These are phyloP conservation scores for Pezizomycotina sp. DNA, from an alignment of 2,329 filamentous ascomycete genomes.

Conservation along the genomic window DNA sequence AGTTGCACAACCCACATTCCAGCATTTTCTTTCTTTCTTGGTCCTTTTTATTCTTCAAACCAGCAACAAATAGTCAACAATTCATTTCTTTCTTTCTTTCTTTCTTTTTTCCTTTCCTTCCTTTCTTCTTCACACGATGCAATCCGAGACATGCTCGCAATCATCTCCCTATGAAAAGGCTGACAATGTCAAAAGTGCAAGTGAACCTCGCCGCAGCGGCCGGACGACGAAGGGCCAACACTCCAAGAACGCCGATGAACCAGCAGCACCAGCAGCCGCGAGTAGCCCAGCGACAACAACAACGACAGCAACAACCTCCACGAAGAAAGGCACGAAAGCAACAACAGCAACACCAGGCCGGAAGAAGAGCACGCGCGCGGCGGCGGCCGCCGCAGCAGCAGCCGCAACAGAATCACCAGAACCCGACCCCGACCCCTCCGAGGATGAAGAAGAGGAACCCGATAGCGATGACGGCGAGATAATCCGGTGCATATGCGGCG, in stretches of 20 bases:
- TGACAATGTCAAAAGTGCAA: constrained; percentile 30
- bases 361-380: constrained; percentile 33
- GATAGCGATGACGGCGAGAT: constrained; percentile 51
- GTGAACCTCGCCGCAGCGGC: constrained; percentile 82
- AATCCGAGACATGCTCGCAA: too few species aligned
- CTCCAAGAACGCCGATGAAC: constrained; percentile 66
- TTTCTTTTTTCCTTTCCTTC: too few species aligned
- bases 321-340: constrained; percentile 35
- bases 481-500: constrained; percentile 86
- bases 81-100: too few species aligned
- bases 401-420: constrained; percentile 29
- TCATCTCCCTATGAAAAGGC: too few species aligned
- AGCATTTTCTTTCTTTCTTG: too few species aligned
- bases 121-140: too few species aligned
- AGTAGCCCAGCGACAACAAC: constrained; percentile 26
- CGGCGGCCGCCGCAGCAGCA: constrained; percentile 29
- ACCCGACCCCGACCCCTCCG: constrained; percentile 31
- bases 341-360: constrained; percentile 31
- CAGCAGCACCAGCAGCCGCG: constrained; percentile 36
- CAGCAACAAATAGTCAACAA: too few species aligned
- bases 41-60: too few species aligned
- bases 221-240: constrained; percentile 95
- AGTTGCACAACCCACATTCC: too few species aligned
- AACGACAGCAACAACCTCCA: constrained; percentile 25
- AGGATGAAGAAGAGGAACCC: constrained; percentile 34